Percentiles rank a stretch among this genome's conserved stretches.
phyloP scores from a whole-genome alignment of 2,329 filamentous ascomycete species.

The Endothia cerciana region DNA sequence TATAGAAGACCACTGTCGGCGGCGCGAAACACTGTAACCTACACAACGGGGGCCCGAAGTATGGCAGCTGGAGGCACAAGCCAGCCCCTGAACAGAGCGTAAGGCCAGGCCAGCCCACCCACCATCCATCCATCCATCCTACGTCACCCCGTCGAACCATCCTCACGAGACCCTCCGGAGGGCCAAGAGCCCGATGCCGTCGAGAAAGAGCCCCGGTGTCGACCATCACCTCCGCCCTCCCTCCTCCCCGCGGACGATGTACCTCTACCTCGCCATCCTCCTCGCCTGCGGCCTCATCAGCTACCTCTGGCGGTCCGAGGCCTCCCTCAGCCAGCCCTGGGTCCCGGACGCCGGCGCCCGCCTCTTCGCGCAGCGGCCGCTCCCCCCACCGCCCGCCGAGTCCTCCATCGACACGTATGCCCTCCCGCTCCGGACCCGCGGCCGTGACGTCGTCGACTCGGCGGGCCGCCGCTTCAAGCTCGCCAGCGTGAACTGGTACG shows the following conservation, averaged over 20 bases:
- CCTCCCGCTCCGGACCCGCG: constrained; percentile 62
- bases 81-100: constrained; percentile 18
- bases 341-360: constrained; percentile 51
- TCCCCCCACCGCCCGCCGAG: constrained; percentile 48
- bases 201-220: constrained; percentile 22
- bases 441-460: constrained; percentile 64
- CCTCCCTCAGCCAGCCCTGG: constrained; percentile 51
- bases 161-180: too few species aligned
- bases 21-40: neutral
- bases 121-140: neutral
- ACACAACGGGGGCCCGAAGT: neutral
- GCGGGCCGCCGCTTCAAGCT: constrained; percentile 63
- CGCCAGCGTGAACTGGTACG: constrained; percentile 72
- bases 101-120: too few species aligned
- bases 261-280: constrained; percentile 44
- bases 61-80: constrained; percentile 18
- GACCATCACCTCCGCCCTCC: constrained; percentile 20
- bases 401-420: constrained; percentile 52
- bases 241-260: constrained; percentile 34
- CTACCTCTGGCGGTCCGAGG: constrained; percentile 51
- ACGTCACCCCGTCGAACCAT: too few species aligned
- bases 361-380: constrained; percentile 53
- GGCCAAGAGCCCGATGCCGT: constrained; percentile 25
- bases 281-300: constrained; percentile 45
- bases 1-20: neutral